A percentile compares a stretch with the other conserved stretches of the same genome.
These are phyloP conservation scores for Camellia oleifera DNA, from an alignment of 179 eudicot species.

Conservation along the genomic window DNA sequence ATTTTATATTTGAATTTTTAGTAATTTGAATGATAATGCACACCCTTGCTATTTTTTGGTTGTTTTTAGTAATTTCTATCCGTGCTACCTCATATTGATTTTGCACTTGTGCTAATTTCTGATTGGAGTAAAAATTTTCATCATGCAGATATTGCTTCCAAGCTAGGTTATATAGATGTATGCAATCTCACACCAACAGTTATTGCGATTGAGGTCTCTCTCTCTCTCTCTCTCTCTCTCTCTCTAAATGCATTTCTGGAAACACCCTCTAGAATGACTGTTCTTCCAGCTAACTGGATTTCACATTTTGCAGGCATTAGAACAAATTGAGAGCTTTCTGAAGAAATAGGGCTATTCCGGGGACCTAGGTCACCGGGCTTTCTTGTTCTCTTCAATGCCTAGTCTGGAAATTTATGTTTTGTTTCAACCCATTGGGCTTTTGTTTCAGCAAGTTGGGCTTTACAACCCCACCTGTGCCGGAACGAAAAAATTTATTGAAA, in stretches of 20 bases:
- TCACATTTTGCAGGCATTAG: constrained; percentile 12
- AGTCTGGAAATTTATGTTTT: not conserved
- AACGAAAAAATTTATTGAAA: not conserved
- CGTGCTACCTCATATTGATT: not conserved
- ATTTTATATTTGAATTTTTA: not conserved
- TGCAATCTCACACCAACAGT: constrained; percentile 54
- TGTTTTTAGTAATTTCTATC: not conserved
- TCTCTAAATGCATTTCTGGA: not conserved
- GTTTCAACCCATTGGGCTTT: not conserved
- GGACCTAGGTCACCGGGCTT: not conserved
- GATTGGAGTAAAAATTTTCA: not conserved
- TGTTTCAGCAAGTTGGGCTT: not conserved
- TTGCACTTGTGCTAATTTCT: not conserved
- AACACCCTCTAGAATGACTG: not conserved
- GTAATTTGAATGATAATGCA: not conserved
- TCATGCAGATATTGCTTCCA: constrained; percentile 64
- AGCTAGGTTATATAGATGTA: constrained; percentile 60
- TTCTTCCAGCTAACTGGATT: constrained; percentile 1
- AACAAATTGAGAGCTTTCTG: constrained; percentile 37
- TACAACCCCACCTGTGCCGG: not conserved
- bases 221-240: not conserved
- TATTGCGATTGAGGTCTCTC: constrained; percentile 73
- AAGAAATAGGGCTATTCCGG: constrained; percentile 23
- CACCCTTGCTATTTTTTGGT: not conserved
- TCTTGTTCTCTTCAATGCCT: not conserved